Conservation (phyloP, 495 filamentous ascomycete genomes). For the Tuber calosporum region DNA sequence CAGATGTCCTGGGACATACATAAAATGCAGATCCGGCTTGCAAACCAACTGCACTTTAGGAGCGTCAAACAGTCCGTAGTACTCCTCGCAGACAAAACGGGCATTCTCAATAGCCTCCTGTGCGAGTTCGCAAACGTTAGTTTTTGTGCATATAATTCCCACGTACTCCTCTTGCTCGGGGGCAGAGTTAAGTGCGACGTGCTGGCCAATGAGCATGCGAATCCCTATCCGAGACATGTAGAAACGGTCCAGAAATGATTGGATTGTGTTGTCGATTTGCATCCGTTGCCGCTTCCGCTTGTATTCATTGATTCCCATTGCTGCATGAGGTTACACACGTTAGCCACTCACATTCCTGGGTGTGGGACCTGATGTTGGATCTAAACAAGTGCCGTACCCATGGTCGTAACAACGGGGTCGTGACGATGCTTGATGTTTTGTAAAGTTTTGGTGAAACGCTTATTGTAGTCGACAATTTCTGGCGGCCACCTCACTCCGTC, state of each 20-base stretch:
- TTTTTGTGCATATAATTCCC: constrained; percentile 97
- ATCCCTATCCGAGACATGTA: constrained; percentile 99
- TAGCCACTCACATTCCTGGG: constrained; percentile 22
- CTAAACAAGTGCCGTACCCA: constrained; percentile 30
- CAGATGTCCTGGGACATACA: constrained; percentile 97
- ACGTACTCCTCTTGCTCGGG: constrained; percentile 85
- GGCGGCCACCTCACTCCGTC: constrained; percentile 87
- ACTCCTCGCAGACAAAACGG: constrained; percentile 95
- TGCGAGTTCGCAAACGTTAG: constrained; percentile 90
- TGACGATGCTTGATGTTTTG: constrained; percentile 91
- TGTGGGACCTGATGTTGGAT: neutral
- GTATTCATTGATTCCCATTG: constrained; percentile 95
- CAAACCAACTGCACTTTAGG: constrained; percentile 95
- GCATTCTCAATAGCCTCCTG: constrained; percentile 97
- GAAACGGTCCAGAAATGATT: constrained; percentile 93
- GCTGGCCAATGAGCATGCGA: constrained; percentile 96
- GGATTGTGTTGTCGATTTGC: constrained; percentile 96
- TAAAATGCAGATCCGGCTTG: constrained; percentile 86
- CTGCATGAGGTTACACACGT: constrained; percentile 45
- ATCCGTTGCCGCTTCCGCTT: constrained; percentile 93
- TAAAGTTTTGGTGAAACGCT: constrained; percentile 72
- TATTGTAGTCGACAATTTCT: constrained; percentile 89
- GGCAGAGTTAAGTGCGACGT: constrained; percentile 93
- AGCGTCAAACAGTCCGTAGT: constrained; percentile 95
- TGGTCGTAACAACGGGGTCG: constrained; percentile 94